These are phyloP conservation scores for Krasilnikovozyma curviuscula DNA, from an alignment of 768 basidiomycete species.

Conservation along the genomic window DNA sequence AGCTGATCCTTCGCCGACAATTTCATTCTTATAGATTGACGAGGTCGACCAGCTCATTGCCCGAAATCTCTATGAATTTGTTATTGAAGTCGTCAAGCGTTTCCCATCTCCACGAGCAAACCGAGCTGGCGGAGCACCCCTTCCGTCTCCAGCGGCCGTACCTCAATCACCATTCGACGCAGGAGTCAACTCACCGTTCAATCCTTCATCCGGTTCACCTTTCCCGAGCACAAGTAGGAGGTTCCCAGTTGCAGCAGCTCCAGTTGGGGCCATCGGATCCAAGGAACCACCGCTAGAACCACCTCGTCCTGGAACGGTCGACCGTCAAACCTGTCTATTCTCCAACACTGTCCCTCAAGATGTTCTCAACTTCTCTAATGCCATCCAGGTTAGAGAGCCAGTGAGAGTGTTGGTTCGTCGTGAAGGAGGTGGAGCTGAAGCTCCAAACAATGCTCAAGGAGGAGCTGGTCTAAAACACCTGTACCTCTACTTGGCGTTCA, in stretches of 20 bases:
- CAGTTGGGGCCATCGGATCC: constrained; percentile 7
- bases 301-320: constrained; percentile 56
- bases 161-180: constrained; percentile 21
- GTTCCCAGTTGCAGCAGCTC: constrained; percentile 5
- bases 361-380: constrained; percentile 81
- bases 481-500: constrained; percentile 89
- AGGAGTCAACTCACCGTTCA: constrained; percentile 25
- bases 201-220: constrained; percentile 25
- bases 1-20: background rate
- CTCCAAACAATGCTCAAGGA: background rate
- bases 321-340: constrained; percentile 83
- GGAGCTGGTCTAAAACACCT: constrained; percentile 60
- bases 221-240: constrained; percentile 9
- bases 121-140: background rate
- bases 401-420: constrained; percentile 92
- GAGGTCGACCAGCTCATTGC: constrained; percentile 98
- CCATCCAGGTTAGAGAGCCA: constrained; percentile 84
- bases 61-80: constrained; percentile 84
- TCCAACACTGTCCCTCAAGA: constrained; percentile 97
- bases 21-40: constrained; percentile 36
- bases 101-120: constrained; percentile 77
- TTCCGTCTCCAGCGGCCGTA: constrained; percentile 26
- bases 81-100: constrained; percentile 60
- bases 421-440: constrained; percentile 23
- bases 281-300: constrained; percentile 61